Percentiles rank a stretch among this genome's conserved stretches.
phyloP scores from a whole-genome alignment of 495 filamentous ascomycete genomes.

The Margaritispora aquatica region DNA sequence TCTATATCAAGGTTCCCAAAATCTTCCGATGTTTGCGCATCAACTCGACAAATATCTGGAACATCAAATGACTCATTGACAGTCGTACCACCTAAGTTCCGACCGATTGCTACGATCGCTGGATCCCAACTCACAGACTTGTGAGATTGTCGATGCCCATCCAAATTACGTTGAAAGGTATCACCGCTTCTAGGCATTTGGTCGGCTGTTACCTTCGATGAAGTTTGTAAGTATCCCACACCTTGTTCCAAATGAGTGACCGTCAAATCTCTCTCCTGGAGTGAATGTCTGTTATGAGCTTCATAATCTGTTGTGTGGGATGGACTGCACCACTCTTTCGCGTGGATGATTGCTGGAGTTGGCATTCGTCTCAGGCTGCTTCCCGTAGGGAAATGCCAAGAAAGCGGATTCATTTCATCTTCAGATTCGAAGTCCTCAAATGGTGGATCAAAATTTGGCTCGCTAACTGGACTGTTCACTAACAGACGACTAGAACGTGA shows the following conservation, averaged over 20 bases:
- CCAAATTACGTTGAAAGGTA: neutral
- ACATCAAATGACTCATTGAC: neutral
- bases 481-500: neutral
- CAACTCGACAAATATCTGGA: neutral
- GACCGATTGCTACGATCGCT: constrained; percentile 12
- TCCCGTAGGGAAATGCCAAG: too few relatives aligned
- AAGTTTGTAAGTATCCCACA: too few relatives aligned
- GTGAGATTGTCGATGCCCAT: neutral
- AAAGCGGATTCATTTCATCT: neutral
- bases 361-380: too few relatives aligned
- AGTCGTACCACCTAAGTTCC: neutral
- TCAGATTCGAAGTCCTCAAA: neutral
- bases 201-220: neutral
- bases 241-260: neutral
- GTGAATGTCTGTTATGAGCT: too few relatives aligned
- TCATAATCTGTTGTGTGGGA: too few relatives aligned
- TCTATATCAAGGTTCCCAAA: neutral
- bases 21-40: neutral
- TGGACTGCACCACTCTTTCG: too few relatives aligned
- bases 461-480: neutral
- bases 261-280: too few relatives aligned
- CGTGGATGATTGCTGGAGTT: neutral
- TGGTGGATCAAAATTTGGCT: neutral
- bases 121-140: constrained; percentile 22
- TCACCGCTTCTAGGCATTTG: neutral